Evolutionary conservation across 805 yeast genomes (phyloP).

Genomic region (Candida pini): DNA sequence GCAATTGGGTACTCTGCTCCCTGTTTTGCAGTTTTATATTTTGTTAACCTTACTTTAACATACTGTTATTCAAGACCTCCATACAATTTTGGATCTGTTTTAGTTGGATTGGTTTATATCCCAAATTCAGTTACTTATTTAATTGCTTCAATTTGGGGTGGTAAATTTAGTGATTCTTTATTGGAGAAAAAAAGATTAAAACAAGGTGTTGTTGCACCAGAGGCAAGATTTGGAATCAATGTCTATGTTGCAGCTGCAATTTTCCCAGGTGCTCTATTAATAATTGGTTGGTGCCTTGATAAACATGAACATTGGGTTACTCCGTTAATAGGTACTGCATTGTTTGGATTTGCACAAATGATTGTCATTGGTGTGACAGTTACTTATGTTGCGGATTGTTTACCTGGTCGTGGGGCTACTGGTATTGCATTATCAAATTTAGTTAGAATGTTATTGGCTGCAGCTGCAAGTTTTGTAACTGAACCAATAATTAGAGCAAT

Average conservation of each 20-base stretch:
- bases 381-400: slow-evolving; percentile 75
- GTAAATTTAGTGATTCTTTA: slow-evolving; percentile 68
- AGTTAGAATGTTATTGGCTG: slow-evolving; percentile 67
- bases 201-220: slow-evolving; percentile 67
- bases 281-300: slow-evolving; percentile 80
- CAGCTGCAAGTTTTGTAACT: slow-evolving; percentile 66
- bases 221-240: slow-evolving; percentile 73
- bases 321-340: slow-evolving; percentile 75
- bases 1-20: slow-evolving; percentile 63
- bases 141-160: slow-evolving; percentile 73
- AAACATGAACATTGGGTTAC: slow-evolving; percentile 65
- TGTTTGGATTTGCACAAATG: slow-evolving; percentile 82
- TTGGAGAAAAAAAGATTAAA: slow-evolving; percentile 44
- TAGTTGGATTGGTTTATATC: slow-evolving; percentile 70
- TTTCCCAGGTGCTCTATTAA: slow-evolving; percentile 59
- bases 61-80: slow-evolving; percentile 58
- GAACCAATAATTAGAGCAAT: slow-evolving; percentile 65
- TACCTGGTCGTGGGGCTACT: slow-evolving; percentile 86
- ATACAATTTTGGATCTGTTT: slow-evolving; percentile 59
- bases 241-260: slow-evolving; percentile 57
- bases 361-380: slow-evolving; percentile 75
- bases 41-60: slow-evolving; percentile 70
- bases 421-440: slow-evolving; percentile 82
- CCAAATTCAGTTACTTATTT: slow-evolving; percentile 80
- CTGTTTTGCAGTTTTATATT: slow-evolving; percentile 66